Base-by-base conservation (phyloP, 495 filamentous ascomycete species). In the Hamigera avellanea region DNA sequence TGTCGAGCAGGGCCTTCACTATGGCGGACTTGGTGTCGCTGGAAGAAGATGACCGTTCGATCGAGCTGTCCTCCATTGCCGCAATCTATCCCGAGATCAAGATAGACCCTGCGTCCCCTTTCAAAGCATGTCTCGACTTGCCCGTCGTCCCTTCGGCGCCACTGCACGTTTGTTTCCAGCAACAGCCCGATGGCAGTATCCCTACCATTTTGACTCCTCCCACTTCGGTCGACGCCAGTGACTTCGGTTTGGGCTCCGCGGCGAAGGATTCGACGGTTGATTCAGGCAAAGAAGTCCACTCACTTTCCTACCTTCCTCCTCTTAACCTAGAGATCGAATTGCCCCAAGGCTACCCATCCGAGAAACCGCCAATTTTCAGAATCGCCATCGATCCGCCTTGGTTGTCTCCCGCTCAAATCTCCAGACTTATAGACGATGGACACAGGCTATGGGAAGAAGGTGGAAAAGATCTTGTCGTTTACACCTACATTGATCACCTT, bases 71-170 rank as follows among this genome's bases (percentile, higher is more conserved):
- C 32, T 76, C 86, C n/a, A 76, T 96, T 30, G 66, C 70, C 10
- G 82, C 87, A 48, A 96, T 98, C 43, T 98, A 75, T 44, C 89
- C 89, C 14, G 91, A 98, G 55, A 74, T 94, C 12, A 64, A 67
- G 19, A 57, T 82, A 21, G 68, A 76, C 36, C 60, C 71, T 3
- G 49, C 69, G 3, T 45, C 43, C 3, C 72, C 72, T 2, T 81
- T 78, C 52, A 70, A 67, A 33, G 76, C 83, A 2, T 70, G 68
- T 5, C 66, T 96, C 36, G 77, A 83, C 16, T 57, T 96, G 0
- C 72, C 78, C 6, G 80, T 95, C 33, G 69, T 74, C 19, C 82
- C 91, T 0, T 57, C 71, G 9, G 59, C 65, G 37, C 80, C 83
- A 1, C 63, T 95, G 8, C 70, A 69, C 3, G 75, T 93, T 26